Evolutionary conservation across 2,329 filamentous ascomycete genomes (phyloP).

Genomic region (Penicillium verrucosum): DNA sequence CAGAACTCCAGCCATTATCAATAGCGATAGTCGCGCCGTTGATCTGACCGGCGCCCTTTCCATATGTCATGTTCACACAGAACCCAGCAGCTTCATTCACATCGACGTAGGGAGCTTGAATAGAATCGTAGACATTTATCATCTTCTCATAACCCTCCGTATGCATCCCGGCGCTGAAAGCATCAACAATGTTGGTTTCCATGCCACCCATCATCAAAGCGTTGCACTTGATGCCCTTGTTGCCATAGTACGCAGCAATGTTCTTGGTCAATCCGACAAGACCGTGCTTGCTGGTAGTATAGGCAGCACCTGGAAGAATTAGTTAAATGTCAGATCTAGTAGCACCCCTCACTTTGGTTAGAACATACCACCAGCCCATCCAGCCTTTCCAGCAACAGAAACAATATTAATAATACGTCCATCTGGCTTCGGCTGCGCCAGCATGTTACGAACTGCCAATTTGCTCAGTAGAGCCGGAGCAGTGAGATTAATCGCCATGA

Average conservation of each 20-base stretch:
- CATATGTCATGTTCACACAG: conserved; percentile 26
- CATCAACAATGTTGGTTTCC: conserved; percentile 54
- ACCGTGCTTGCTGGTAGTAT: conserved; percentile 55
- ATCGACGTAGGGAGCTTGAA: conserved; percentile 20
- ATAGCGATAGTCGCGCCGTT: conserved; percentile 32
- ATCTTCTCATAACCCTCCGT: conserved; percentile 23
- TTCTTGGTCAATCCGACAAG: conserved; percentile 56
- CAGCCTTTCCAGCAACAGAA: conserved; percentile 47
- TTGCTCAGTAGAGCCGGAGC: conserved; percentile 54
- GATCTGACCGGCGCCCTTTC: conserved; percentile 25
- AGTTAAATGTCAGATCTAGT: conserved; percentile 1
- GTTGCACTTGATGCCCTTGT: conserved; percentile 53
- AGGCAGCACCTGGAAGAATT: conserved; percentile 43
- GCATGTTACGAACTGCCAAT: conserved; percentile 49
- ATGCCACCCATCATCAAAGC: conserved; percentile 55
- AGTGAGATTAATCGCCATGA: conserved; percentile 57
- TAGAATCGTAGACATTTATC: conserved; percentile 10
- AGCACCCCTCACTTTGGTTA: not conserved
- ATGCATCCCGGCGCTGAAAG: conserved; percentile 34
- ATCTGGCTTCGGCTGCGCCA: conserved; percentile 34
- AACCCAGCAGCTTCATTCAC: conserved; percentile 29
- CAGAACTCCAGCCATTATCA: conserved; percentile 29
- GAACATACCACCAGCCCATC: conserved; percentile 40
- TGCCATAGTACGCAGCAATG: conserved; percentile 56
- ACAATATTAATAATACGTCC: conserved; percentile 55